These are phyloP conservation scores for Panaeolus cyanescens DNA, from an alignment of 768 basidiomycete species.

Conservation along the genomic window DNA sequence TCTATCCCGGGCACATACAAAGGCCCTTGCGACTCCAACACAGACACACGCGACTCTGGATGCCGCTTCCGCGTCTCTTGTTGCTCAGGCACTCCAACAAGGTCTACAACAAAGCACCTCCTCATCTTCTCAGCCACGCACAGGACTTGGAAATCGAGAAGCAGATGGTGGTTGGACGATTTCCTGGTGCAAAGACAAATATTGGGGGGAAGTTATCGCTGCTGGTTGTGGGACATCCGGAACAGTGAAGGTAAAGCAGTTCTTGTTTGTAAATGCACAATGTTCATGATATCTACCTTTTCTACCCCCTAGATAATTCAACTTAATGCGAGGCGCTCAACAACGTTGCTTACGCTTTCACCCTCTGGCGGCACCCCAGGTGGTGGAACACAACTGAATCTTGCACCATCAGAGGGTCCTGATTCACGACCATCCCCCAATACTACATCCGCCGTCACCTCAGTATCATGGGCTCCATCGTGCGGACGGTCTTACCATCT, in stretches of 20 bases:
- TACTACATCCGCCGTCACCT: constrained; percentile 67
- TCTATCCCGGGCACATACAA: constrained; percentile 50
- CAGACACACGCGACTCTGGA: constrained; percentile 59
- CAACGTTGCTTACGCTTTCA: constrained; percentile 56
- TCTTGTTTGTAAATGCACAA: not conserved
- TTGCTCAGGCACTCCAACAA: constrained; percentile 67
- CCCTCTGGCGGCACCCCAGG: not conserved
- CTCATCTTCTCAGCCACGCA: constrained; percentile 25
- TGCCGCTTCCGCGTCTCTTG: constrained; percentile 57
- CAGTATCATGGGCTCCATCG: constrained; percentile 91
- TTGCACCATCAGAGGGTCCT: constrained; percentile 7
- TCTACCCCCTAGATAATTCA: constrained; percentile 62
- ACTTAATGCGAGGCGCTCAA: constrained; percentile 69
- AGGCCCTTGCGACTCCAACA: constrained; percentile 71
- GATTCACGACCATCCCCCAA: constrained; percentile 28
- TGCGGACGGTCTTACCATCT: constrained; percentile 95
- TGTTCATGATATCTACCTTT: not conserved
- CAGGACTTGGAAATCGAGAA: constrained; percentile 65
- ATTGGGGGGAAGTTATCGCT: constrained; percentile 93
- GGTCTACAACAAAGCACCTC: constrained; percentile 33
- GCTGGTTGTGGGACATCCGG: constrained; percentile 73
- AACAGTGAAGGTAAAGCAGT: constrained; percentile 64
- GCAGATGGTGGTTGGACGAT: constrained; percentile 93
- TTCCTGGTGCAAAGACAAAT: constrained; percentile 94
- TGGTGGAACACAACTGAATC: constrained; percentile 6